Base-by-base conservation (phyloP, 176 grass and related monocot genomes). In the Echinochloa phyllopogon region DNA sequence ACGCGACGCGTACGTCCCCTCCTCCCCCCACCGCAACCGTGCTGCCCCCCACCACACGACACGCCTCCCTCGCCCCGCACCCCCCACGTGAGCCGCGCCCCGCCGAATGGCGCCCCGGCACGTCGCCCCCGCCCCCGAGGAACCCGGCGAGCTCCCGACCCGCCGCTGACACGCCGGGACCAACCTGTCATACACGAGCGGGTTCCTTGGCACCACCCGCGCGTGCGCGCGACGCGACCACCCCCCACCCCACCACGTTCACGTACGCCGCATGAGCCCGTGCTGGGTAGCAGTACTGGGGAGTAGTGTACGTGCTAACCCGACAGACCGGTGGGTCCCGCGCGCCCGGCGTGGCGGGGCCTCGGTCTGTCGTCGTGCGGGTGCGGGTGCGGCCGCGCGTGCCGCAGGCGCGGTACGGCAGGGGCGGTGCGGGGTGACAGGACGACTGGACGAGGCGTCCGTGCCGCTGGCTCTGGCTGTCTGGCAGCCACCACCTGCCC, bases 21-120 rank as follows among this genome's bases (percentile, higher is more conserved):
- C 36, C 40, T 17, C 49, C 49, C 38, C 50, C 42, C 36, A 76
- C 25, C 44, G 40, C 65, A 53, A 61, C 68, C 73, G 78, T 45
- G 84, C 90, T 89, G 90, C 84, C 64, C 79, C 93, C 93, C 74
- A 36, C 79, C 74, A 47, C 76, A 94, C 89, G 81, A 94, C 92
- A 92, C 87, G 53, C 42, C 72, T 72, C 57, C 83, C 23, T 65
- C 82, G 57, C 18, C 51, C 14, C 6, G 4, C 55, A 62, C 42
- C 81, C 25, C 60, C 20, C 85, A 85, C 77, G 76, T 77, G 67
- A 80, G 52, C 76, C 25, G 10, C 25, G 60, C 57, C 62, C 64
- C 17, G 59, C 49, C 75, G 44, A 87, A 51, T 75, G 41, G 78
- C 25, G 37, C 40, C 84, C 40, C 58, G 63, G 42, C 87, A 84